Base-by-base conservation (phyloP, 352 stramenopile genomes). In the Pythium sukuiense region DNA sequence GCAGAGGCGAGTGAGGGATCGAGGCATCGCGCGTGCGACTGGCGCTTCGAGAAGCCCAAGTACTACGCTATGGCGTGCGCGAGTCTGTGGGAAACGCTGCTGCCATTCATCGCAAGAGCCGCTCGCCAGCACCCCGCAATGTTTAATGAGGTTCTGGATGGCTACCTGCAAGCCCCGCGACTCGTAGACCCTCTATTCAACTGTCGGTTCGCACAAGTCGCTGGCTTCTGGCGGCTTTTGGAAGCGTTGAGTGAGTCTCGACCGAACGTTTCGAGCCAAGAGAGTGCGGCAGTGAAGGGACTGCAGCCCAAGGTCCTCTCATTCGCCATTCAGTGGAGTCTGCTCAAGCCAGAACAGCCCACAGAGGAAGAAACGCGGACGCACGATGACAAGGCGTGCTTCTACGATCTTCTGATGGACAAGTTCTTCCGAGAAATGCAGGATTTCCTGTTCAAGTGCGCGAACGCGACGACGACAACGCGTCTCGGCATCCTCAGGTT, bases 11-110 rank as follows among this genome's bases (percentile, higher is more conserved):
- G 35, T 37, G 7, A 58, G 3, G 70, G 62, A 16, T 27, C 32
- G 12, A 7, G 46, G 0, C 65, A 70, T 49, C 59, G 71, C 8
- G 74, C 71, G 18, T 92, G 83, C 46, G 74, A 71, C 56, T 92
- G 83, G 83, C 62, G 65, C 7, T 63, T 76, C 37, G 55, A 69
- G 29, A 89, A 87, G 54, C 83, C 83, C 0, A 67, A 74, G 55
- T 89, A 83, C 49, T 78, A 88, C 56, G 62, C 78, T 6, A 92
- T 92, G 83, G 67, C 67, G 27, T 92, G 83, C 69, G 81, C 83
- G 1, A 63, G 68, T 2, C 63, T 84, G 2, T 92, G 83, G 83
- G 77, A 83, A 27, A 55, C 76, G 12, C 49, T 92, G 63, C 65
- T 83, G 58, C 83, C 81, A n/a, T 83, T 88, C 30, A 50, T 83